Base-by-base conservation (phyloP, 805 yeast species). In the Yamadazyma philogaea region DNA sequence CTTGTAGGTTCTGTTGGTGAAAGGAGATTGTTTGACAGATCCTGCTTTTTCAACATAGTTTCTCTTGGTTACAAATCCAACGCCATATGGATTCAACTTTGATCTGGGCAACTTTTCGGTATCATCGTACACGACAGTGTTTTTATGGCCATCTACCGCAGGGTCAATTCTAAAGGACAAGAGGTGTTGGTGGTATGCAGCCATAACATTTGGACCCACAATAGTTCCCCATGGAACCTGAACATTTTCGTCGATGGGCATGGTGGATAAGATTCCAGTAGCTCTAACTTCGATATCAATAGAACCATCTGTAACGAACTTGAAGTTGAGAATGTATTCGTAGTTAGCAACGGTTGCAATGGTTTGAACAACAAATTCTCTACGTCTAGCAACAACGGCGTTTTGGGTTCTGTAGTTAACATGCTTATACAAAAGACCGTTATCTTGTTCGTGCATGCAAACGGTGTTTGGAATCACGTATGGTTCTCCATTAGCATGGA, bases 261-360 rank as follows among this genome's bases (percentile, higher is more conserved):
- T 84, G 45, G 95, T 85, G 27, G 91, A 84, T 52, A 85, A 72
- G 56, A 85, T 85, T 74, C 95, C 95, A 44, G 95, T 85, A 47
- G 93, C 93, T 68, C 91, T 77, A 46, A 83, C 82, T 62, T 86
- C 88, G 47, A 85, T 80, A 50, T 80, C 81, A 54, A 85, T 81
- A 42, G 82, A 81, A 56, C 90, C 95, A 51, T 82, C 88, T 64
- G 79, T 87, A 55, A 81, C 85, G 56, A 85, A 80, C 58, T 83
- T 77, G 59, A 81, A 68, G 66, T 84, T 84, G 53, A 84, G 62
- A 50, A 82, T 77, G 69, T 85, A 85, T 68, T 85, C 93, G 68
- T 85, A 85, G 72, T 85, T 85, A 46, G 89, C 88, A 48, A 84
- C 91, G 30, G 93, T 85, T 24, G 90, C 87, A 57, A 85, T 81